Conservation (phyloP, 257 asterid genomes). For the Eucommia ulmoides region DNA sequence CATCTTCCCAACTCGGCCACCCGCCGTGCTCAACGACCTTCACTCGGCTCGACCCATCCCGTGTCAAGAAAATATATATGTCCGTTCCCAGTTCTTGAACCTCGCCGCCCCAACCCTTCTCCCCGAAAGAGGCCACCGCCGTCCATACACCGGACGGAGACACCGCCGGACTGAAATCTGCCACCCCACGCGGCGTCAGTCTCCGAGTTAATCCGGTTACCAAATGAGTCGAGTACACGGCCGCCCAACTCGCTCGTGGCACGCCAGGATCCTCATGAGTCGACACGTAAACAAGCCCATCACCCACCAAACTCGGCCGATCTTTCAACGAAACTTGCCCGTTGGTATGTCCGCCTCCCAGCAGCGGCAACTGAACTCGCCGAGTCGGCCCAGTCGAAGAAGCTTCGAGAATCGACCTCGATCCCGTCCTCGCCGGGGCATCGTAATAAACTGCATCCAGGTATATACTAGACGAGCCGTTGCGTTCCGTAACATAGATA, state of each 20-base stretch:
- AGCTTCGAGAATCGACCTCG: slow-evolving; percentile 28
- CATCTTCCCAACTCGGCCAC: slow-evolving; percentile 91
- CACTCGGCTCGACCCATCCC: slow-evolving; percentile 68
- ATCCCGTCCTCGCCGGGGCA: not conserved
- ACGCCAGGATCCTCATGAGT: slow-evolving; percentile 67
- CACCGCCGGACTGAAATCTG: slow-evolving; percentile 88
- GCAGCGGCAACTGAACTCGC: slow-evolving; percentile 43
- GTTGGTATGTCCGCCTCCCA: slow-evolving; percentile 23
- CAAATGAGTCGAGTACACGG: slow-evolving; percentile 71
- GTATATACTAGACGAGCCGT: slow-evolving; percentile 46
- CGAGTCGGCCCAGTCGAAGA: slow-evolving; percentile 10
- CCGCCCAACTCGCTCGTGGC: slow-evolving; percentile 80
- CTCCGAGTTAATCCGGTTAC: slow-evolving; percentile 43
- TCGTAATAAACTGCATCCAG: slow-evolving; percentile 32
- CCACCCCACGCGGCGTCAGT: slow-evolving; percentile 54
- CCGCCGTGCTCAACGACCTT: slow-evolving; percentile 76
- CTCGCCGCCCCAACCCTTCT: slow-evolving; percentile 70
- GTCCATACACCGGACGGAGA: slow-evolving; percentile 87
- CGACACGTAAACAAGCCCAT: slow-evolving; percentile 53
- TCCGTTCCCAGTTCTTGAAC: slow-evolving; percentile 64
- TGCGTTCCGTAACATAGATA: slow-evolving; percentile 69
- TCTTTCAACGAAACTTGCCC: slow-evolving; percentile 66
- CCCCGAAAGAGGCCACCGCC: slow-evolving; percentile 77
- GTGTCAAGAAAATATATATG: slow-evolving; percentile 48
- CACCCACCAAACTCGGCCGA: slow-evolving; percentile 55